These are phyloP conservation scores for Grigorovia transvaalensis DNA, from an alignment of 805 yeast species.

Conservation along the genomic window DNA sequence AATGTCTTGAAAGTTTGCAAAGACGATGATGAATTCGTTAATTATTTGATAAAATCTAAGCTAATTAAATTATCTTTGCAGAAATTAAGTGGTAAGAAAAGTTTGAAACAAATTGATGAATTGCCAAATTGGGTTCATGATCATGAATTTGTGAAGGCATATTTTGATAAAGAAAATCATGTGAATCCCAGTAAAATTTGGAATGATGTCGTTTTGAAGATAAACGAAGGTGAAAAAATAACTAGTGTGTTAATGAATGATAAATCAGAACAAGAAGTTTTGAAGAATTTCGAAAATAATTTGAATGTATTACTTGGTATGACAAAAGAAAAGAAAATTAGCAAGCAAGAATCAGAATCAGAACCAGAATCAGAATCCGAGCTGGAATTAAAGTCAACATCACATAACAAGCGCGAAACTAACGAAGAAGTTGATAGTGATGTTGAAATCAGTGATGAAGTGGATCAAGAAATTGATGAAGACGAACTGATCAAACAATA, in stretches of 20 bases:
- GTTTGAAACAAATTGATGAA: neutral
- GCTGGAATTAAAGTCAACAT: neutral
- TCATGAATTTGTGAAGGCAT: conserved; percentile 19
- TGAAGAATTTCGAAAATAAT: conserved; percentile 32
- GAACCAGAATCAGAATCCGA: conserved; percentile 1
- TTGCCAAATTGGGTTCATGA: conserved; percentile 19
- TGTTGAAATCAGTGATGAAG: conserved; percentile 3
- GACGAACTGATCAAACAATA: conserved; percentile 22
- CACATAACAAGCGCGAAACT: conserved; percentile 3
- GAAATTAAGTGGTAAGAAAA: conserved; percentile 13
- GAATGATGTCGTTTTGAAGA: conserved; percentile 23
- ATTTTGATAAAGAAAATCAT: conserved; percentile 24
- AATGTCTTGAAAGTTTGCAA: conserved; percentile 2
- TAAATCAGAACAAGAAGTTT: conserved; percentile 38
- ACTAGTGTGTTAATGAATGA: conserved; percentile 37
- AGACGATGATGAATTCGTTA: conserved; percentile 13
- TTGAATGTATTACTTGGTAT: conserved; percentile 30
- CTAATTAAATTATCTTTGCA: conserved; percentile 16
- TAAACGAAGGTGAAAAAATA: conserved; percentile 17
- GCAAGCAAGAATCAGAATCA: conserved; percentile 5
- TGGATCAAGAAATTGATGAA: conserved; percentile 9
- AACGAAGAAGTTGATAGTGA: conserved; percentile 12
- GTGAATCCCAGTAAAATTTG: conserved; percentile 40
- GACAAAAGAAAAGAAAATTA: conserved; percentile 17
- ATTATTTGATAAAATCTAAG: conserved; percentile 19